Conservation (phyloP, 805 yeast species). For the Candida ipomoeae region DNA sequence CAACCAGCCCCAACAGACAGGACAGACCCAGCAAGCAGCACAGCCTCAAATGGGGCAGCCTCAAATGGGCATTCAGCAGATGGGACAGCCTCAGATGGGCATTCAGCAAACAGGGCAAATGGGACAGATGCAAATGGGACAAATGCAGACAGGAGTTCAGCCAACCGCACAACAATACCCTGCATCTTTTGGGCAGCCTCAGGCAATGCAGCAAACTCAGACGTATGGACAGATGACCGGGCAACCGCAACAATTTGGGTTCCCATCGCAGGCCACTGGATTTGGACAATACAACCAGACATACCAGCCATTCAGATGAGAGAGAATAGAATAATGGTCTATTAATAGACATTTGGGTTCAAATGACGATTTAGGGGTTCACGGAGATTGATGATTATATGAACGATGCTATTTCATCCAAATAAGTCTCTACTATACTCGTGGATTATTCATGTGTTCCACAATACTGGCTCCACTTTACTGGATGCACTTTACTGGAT, state of each 20-base stretch:
- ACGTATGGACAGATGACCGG: slow-evolving; percentile 1
- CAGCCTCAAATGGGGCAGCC: not conserved
- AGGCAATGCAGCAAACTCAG: not conserved
- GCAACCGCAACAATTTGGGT: not conserved
- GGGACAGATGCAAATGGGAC: not conserved
- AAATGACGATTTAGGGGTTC: no score
- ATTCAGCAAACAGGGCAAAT: not conserved
- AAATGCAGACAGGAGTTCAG: not conserved
- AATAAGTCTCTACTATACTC: no score
- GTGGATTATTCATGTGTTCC: no score
- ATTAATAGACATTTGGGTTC: no score
- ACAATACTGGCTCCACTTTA: no score
- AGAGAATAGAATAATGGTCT: no score
- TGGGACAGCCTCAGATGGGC: not conserved
- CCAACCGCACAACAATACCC: no score
- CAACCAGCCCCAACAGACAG: slow-evolving; percentile 28
- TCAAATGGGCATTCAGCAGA: not conserved
- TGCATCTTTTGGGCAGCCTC: not conserved
- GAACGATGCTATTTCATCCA: no score
- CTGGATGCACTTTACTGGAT: no score
- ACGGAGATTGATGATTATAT: no score
- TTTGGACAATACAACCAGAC: slow-evolving; percentile 1
- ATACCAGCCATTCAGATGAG: slow-evolving; percentile 2
- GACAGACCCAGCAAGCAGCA: slow-evolving; percentile 11
- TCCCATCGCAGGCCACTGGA: slow-evolving; percentile 2